Evolutionary conservation across 441 rosid species (phyloP).

Genomic region (Croton laevigatus): DNA sequence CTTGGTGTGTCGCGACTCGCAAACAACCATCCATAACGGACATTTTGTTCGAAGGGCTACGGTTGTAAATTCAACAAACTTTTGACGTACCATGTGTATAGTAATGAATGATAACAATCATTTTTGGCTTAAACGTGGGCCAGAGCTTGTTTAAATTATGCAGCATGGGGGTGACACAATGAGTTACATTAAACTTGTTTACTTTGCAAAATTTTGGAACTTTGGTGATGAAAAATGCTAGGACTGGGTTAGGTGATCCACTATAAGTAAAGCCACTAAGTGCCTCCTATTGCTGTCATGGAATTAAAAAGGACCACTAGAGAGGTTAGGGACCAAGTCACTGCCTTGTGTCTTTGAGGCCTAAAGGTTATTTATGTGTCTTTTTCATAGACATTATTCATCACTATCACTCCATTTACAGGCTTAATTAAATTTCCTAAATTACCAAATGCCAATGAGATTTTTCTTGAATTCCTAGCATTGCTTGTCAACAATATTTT

Average conservation of each 20-base stretch:
- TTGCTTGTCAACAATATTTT: neutral
- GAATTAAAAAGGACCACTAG: slow-evolving; percentile 2
- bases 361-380: no score
- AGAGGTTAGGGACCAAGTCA: neutral
- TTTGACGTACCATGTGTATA: neutral
- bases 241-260: neutral
- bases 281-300: neutral
- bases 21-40: neutral
- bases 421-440: neutral
- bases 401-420: neutral
- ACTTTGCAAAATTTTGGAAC: neutral
- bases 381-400: neutral
- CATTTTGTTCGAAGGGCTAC: neutral
- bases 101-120: neutral
- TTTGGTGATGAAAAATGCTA: neutral
- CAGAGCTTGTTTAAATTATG: neutral
- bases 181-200: no score
- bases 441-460: neutral
- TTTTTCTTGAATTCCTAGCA: neutral
- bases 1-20: neutral
- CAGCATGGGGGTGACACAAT: neutral
- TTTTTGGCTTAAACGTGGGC: neutral
- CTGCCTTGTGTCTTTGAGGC: slow-evolving; percentile 1
- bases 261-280: slow-evolving; percentile 1
- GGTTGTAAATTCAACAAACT: neutral